phyloP scores from a whole-genome alignment of 305 asterid genomes.

The Fraxinus latifolia region DNA sequence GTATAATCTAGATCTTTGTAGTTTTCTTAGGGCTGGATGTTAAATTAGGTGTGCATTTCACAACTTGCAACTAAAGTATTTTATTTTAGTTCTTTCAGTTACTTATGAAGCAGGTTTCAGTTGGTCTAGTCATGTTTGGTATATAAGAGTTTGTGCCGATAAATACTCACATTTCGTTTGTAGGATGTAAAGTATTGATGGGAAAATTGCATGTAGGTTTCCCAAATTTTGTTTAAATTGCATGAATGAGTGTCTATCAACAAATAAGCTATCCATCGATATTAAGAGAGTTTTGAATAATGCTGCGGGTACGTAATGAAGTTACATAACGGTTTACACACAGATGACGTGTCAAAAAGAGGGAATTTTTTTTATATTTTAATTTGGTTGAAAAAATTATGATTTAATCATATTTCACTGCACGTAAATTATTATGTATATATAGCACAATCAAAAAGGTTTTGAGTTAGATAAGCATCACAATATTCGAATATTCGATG shows the following conservation, averaged over 20 bases:
- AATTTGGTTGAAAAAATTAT: too few relatives aligned
- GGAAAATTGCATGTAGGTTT: slow-evolving; percentile 1
- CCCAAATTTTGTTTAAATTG: background rate
- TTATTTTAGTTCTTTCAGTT: background rate
- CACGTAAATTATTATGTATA: background rate
- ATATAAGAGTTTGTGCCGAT: slow-evolving; percentile 19
- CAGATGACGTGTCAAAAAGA: background rate
- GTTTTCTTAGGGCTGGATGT: slow-evolving; percentile 27
- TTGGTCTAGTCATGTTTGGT: slow-evolving; percentile 14
- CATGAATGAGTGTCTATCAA: background rate
- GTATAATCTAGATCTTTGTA: slow-evolving; percentile 17
- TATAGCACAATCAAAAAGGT: background rate
- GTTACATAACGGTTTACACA: background rate
- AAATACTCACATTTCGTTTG: background rate
- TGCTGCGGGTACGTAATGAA: background rate
- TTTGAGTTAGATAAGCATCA: background rate
- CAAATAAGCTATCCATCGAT: background rate
- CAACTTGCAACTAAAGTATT: slow-evolving; percentile 2
- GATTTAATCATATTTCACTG: too few relatives aligned
- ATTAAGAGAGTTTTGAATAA: background rate
- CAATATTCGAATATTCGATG: background rate
- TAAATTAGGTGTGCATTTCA: slow-evolving; percentile 24
- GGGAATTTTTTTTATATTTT: background rate
- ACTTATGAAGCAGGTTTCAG: slow-evolving; percentile 12
- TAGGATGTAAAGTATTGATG: background rate